Evolutionary conservation across 768 basidiomycete species (phyloP), one percentile per base, ranked within the genome.

Genomic region (Pisolithus orientalis): DNA sequence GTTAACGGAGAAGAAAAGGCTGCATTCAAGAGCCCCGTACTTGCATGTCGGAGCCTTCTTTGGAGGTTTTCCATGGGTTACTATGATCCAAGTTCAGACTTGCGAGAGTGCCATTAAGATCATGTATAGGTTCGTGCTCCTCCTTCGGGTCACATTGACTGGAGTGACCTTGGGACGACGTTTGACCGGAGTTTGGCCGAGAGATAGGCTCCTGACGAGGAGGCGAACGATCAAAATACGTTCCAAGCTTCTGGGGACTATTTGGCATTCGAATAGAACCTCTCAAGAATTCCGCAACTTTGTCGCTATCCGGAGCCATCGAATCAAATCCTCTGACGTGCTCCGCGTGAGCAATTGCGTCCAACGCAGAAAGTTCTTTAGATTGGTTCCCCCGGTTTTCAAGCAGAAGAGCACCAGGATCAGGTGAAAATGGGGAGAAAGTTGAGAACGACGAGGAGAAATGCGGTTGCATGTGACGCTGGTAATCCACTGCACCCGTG

Each of bases 91-190:
- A 69, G 57, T 88, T 78, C 14, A 90, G 77, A 64, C 83, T 87
- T 32, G 88, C 85, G 38, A 91, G 74, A 28, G 84, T 87, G 21
- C 85, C 84, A 59, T 87, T 90, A 49, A 91, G 66, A 66, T 89
- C 87, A 38, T 80, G 79, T 57, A 90, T 76, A 29, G 65, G 47
- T 53, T 84, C 83, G 16, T 75, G 72, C 46, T 80, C 80, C 53
- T 70, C 63, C 44, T 57, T 57, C 47, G 55, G 37, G 52, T 63
- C 58, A 52, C 60, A 65, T 47, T 62, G 56, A 39, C 49, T 55
- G 28, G 53, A 56, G 6, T 50, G 59, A 34, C 62, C 62, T 27
- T 63, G 62, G 25, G 64, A 59, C 24, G 60, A 62, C 39, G 64
- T 63, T 47, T 76, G 74, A 6, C 80, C 77, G 16, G 83, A 83